phyloP scores from a whole-genome alignment of 1,284 basidiomycete species.

The Athelia sp. region DNA sequence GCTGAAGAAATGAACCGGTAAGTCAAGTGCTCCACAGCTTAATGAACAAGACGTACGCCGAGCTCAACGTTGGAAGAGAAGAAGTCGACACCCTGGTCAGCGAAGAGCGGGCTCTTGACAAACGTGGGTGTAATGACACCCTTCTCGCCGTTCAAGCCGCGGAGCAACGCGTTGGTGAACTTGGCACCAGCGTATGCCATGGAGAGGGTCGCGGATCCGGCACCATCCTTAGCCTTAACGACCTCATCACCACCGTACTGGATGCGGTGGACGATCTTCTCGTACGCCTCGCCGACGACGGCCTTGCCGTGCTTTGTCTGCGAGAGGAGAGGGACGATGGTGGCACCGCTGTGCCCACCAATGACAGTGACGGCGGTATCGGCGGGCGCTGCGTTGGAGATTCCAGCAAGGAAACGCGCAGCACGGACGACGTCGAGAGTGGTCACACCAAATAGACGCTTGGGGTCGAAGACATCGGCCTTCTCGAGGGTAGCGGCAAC shows the following conservation, averaged over 20 bases:
- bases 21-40: slow-evolving; percentile 10
- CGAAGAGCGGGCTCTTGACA: slow-evolving; percentile 83
- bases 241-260: slow-evolving; percentile 94
- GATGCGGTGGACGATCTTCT: slow-evolving; percentile 77
- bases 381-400: slow-evolving; percentile 63
- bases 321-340: slow-evolving; percentile 93
- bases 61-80: slow-evolving; percentile 91
- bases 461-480: slow-evolving; percentile 90
- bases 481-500: slow-evolving; percentile 92
- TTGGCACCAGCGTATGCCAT: slow-evolving; percentile 95
- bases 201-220: slow-evolving; percentile 85
- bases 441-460: slow-evolving; percentile 81
- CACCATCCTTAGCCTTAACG: slow-evolving; percentile 86
- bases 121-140: slow-evolving; percentile 82
- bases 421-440: slow-evolving; percentile 97
- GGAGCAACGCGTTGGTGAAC: slow-evolving; percentile 80
- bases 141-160: slow-evolving; percentile 85
- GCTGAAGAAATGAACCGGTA: slow-evolving; percentile 32
- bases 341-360: slow-evolving; percentile 95
- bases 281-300: slow-evolving; percentile 64
- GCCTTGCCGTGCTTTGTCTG: slow-evolving; percentile 67
- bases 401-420: slow-evolving; percentile 82
- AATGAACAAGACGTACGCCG: slow-evolving; percentile 54
- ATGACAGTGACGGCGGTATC: slow-evolving; percentile 83
- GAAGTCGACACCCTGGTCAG: slow-evolving; percentile 80